Percentiles rank a stretch among this genome's conserved stretches.
phyloP scores from a whole-genome alignment of 1,139 yeast species.

The Geotrichum klebahnii region DNA sequence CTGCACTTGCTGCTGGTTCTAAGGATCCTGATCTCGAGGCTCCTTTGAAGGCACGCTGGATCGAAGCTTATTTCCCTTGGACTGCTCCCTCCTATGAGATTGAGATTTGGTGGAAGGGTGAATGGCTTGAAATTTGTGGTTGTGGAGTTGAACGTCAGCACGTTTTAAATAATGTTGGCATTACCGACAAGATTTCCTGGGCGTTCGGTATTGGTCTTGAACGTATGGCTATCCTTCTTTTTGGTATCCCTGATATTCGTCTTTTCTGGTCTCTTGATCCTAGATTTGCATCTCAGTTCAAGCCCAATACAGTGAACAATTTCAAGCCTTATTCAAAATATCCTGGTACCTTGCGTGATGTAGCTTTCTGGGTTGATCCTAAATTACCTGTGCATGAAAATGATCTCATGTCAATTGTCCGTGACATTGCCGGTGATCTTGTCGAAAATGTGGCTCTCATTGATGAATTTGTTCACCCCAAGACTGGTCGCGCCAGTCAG shows the following conservation, averaged over 20 bases:
- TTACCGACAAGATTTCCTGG: constrained; percentile 73
- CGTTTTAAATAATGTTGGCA: constrained; percentile 69
- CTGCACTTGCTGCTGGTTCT: constrained; percentile 65
- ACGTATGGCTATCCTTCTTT: constrained; percentile 89
- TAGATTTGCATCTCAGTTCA: constrained; percentile 71
- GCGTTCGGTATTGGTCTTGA: constrained; percentile 97
- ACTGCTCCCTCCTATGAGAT: constrained; percentile 98
- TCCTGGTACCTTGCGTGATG: constrained; percentile 82
- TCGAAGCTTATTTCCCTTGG: constrained; percentile 96
- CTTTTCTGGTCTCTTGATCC: constrained; percentile 86
- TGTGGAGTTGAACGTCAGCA: constrained; percentile 85
- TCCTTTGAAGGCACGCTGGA: constrained; percentile 89
- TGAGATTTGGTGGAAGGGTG: constrained; percentile 98
- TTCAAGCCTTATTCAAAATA: constrained; percentile 88
- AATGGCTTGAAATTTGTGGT: constrained; percentile 97
- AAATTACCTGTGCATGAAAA: constrained; percentile 59
- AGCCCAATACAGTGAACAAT: constrained; percentile 57
- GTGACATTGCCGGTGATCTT: constrained; percentile 75
- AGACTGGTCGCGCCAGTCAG: constrained; percentile 68
- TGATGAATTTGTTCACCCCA: constrained; percentile 83
- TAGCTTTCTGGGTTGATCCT: constrained; percentile 81
- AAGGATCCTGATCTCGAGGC: constrained; percentile 60
- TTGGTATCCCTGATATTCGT: constrained; percentile 92
- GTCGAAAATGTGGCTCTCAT: constrained; percentile 79
- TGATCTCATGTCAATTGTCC: constrained; percentile 89